Evolutionary conservation across 441 rosid species (phyloP), one percentile per base, ranked within the genome.

Genomic region (Dalechampia spathulata): DNA sequence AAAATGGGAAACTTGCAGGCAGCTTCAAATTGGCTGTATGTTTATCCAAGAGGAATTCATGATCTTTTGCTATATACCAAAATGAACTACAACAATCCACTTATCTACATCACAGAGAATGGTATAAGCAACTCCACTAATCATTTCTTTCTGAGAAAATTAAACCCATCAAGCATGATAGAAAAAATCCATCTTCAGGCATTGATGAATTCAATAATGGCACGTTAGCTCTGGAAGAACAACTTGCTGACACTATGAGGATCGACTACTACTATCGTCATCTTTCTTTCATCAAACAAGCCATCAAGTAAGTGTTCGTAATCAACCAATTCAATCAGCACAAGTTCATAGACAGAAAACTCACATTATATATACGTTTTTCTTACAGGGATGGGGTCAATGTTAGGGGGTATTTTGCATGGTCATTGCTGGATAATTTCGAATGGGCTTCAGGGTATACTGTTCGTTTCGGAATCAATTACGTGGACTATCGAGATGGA

Each of bases 41-140:
- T 81, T 0, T 77, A 81, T 44, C 85, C 83, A 20, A 55, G 34
- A 30, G 86, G 87, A 46, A 38, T 81, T 36, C 19, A 39, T 7
- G 71, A 79, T 38, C 51, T 84, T 20, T 41, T 84, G 37, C 42
- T 72, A 17, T 79, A 81, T 41, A 47, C 47, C 5, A 75, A 71
- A 68, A 47, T 8, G n/a, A 76, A 74, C 9, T 84, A 84, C 53
- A 63, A 57, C 0, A 54, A 72, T 65, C 82, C 81, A 5, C 39
- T 74, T 13, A 72, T 79, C 26, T 81, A 75, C 55, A 77, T 81
- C 5, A 84, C 85, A 6, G 85, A 84, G 26, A 81, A 84, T 50
- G 85, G 87, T 79, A 67, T n/a, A n/a, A n/a, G n/a, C n/a, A n/a
- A n/a, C n/a, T n/a, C n/a, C n/a, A n/a, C n/a, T n/a, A n/a, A n/a